Percentiles rank a stretch among this genome's conserved stretches.
phyloP scores from a whole-genome alignment of 2,329 filamentous ascomycete species.

The Calonectria crousiana region DNA sequence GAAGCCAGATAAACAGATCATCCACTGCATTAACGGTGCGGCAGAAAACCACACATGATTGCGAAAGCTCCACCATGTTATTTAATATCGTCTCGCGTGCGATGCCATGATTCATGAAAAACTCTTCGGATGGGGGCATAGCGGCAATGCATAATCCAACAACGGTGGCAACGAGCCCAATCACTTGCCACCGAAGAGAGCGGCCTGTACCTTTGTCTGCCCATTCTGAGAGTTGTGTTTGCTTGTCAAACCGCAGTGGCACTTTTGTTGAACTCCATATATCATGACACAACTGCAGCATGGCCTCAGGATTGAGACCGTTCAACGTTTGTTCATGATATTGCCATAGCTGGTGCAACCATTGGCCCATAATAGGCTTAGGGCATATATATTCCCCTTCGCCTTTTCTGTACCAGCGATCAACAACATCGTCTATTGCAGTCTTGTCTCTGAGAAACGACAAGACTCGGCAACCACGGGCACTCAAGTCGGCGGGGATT shows the following conservation, averaged over 20 bases:
- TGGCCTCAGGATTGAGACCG: neutral
- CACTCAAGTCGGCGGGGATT: neutral
- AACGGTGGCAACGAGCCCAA: constrained; percentile 10
- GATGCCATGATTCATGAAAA: neutral
- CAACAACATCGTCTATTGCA: neutral
- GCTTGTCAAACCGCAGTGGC: neutral
- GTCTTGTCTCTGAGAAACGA: neutral
- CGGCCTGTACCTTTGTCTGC: neutral
- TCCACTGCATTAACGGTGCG: constrained; percentile 2
- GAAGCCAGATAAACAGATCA: constrained; percentile 10
- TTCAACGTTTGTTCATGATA: neutral
- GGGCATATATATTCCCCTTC: constrained; percentile 6
- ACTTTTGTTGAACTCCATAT: neutral
- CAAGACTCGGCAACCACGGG: neutral
- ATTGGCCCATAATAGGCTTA: constrained; percentile 6
- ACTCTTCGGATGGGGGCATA: neutral
- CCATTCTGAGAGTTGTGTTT: neutral
- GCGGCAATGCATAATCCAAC: neutral
- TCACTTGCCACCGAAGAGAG: constrained; percentile 1
- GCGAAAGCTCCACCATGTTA: neutral
- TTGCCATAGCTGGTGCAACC: neutral
- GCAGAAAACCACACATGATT: neutral
- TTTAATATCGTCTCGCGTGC: neutral
- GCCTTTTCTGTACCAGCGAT: constrained; percentile 15
- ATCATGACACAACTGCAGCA: neutral